These are phyloP conservation scores for Boletus sp. DNA, from an alignment of 768 basidiomycete species.

Conservation along the genomic window DNA sequence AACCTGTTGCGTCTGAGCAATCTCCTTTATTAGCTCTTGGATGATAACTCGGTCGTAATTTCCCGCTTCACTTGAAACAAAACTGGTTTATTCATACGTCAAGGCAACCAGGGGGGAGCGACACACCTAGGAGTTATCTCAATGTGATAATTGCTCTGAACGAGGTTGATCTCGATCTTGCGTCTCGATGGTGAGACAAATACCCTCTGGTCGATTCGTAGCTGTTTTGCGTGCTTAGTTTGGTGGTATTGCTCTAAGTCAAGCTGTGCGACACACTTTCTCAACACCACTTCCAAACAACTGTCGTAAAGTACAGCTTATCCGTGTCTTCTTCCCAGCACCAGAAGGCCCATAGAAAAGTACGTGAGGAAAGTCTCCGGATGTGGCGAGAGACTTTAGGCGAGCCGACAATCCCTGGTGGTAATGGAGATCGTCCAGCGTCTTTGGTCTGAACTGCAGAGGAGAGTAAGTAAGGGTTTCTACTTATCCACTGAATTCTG, in stretches of 20 bases:
- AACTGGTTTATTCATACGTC: not conserved
- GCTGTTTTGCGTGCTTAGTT: slow-evolving; percentile 41
- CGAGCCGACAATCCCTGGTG: slow-evolving; percentile 78
- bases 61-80: slow-evolving; percentile 76
- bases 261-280: slow-evolving; percentile 54
- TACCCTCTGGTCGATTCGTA: slow-evolving; percentile 96
- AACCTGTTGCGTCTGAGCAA: slow-evolving; percentile 98
- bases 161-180: slow-evolving; percentile 94
- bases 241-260: not conserved
- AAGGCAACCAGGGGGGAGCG: not conserved
- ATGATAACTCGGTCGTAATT: slow-evolving; percentile 94
- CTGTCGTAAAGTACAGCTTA: slow-evolving; percentile 83
- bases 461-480: not conserved
- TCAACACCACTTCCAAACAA: slow-evolving; percentile 91
- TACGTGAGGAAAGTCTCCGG: slow-evolving; percentile 96
- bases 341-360: slow-evolving; percentile 97
- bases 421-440: slow-evolving; percentile 85
- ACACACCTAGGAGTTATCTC: slow-evolving; percentile 94
- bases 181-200: slow-evolving; percentile 92
- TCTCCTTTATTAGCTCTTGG: slow-evolving; percentile 96
- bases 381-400: slow-evolving; percentile 74
- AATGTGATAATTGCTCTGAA: slow-evolving; percentile 96
- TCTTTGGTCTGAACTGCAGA: slow-evolving; percentile 80
- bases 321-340: slow-evolving; percentile 96
- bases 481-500: not conserved